Conservation (phyloP, 371 early-diverging fungal species). For the Chytridiales sp. region DNA sequence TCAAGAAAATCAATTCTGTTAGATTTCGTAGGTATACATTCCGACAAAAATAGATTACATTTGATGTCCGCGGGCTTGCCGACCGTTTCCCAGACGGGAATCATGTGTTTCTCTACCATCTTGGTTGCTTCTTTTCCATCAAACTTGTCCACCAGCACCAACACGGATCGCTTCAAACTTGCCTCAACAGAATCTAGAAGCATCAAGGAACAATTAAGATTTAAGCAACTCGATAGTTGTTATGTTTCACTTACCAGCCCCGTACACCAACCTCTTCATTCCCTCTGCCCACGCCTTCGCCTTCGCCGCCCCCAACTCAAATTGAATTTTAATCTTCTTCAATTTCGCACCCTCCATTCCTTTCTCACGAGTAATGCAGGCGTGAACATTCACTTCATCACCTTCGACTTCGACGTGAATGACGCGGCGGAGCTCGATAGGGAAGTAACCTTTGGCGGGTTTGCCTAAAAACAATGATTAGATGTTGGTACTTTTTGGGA, state of each 20-base stretch:
- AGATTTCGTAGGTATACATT: not conserved
- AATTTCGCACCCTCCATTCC: conserved; percentile 42
- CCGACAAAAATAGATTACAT: conserved; percentile 20
- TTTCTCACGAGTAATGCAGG: conserved; percentile 41
- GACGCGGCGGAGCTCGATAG: conserved; percentile 41
- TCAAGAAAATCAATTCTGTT: not conserved
- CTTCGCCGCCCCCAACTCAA: conserved; percentile 19
- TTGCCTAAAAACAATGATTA: conserved; percentile 23
- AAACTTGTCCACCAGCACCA: conserved; percentile 48
- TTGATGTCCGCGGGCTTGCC: conserved; percentile 37
- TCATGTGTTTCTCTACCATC: conserved; percentile 46
- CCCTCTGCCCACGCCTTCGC: conserved; percentile 31
- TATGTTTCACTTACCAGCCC: conserved; percentile 28
- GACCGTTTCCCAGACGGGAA: conserved; percentile 40
- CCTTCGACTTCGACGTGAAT: conserved; percentile 24
- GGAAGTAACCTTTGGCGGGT: conserved; percentile 35
- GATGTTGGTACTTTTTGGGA: not conserved
- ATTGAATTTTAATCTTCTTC: conserved; percentile 35
- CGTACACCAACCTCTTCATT: conserved; percentile 37
- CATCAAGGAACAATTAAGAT: not conserved
- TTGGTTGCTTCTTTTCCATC: conserved; percentile 43
- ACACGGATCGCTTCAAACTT: conserved; percentile 22
- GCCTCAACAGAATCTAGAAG: conserved; percentile 12
- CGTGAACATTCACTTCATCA: conserved; percentile 29
- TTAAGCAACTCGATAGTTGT: conserved; percentile 1